Evolutionary conservation across 2,329 filamentous ascomycete species (phyloP).

Genomic region (Metarhizium robertsii): DNA sequence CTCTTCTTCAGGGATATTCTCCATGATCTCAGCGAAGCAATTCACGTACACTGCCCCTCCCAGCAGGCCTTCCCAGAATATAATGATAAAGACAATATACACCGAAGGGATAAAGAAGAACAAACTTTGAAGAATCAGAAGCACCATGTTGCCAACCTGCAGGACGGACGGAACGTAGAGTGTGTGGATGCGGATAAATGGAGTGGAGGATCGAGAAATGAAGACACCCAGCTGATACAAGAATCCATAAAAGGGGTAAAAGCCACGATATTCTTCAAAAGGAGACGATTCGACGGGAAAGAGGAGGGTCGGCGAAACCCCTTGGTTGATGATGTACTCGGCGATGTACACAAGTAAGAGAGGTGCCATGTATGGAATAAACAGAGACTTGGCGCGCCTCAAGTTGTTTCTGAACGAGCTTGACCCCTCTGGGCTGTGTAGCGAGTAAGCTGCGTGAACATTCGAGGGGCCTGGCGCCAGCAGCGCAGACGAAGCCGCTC

Average conservation of each 20-base stretch:
- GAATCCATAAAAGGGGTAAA: conserved; percentile 91
- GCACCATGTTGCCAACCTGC: conserved; percentile 66
- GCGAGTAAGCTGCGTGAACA: conserved; percentile 29
- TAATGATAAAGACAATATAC: conserved; percentile 72
- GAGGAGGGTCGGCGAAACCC: conserved; percentile 78
- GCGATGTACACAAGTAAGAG: conserved; percentile 87
- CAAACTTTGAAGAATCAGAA: conserved; percentile 69
- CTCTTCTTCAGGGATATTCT: conserved; percentile 65
- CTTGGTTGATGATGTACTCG: conserved; percentile 97
- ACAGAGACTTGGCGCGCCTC: conserved; percentile 56
- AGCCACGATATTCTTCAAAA: conserved; percentile 72
- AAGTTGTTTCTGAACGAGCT: conserved; percentile 42
- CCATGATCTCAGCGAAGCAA: conserved; percentile 89
- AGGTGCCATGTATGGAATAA: conserved; percentile 80
- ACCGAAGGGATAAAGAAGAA: conserved; percentile 76
- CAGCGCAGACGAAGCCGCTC: conserved; percentile 37
- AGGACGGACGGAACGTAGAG: conserved; percentile 77
- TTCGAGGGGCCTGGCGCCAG: conserved; percentile 33
- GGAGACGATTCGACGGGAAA: conserved; percentile 72
- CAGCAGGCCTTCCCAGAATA: conserved; percentile 91
- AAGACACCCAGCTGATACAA: conserved; percentile 95
- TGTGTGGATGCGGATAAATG: conserved; percentile 71
- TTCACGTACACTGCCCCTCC: conserved; percentile 93
- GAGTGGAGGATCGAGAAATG: conserved; percentile 82
- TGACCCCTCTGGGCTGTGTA: conserved; percentile 12